Conservation (phyloP, 345 rosid genomes). For the Passiflora organensis region DNA sequence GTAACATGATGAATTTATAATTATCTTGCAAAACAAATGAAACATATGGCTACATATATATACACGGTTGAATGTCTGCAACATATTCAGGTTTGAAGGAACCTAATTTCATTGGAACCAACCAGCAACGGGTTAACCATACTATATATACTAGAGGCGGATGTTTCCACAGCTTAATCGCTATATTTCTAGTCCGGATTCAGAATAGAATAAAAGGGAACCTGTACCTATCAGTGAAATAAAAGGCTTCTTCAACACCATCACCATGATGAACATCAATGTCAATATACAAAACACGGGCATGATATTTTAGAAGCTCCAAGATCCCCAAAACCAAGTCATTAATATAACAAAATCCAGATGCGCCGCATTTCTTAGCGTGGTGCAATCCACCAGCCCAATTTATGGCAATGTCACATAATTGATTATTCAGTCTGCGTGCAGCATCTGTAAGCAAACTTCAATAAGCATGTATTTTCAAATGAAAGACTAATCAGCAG, state of each 20-base stretch:
- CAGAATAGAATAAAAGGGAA: slow-evolving; percentile 8
- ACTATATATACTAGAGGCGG: background rate
- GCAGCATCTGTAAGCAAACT: slow-evolving; percentile 64
- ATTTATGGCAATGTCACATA: slow-evolving; percentile 94
- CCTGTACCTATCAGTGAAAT: slow-evolving; percentile 83
- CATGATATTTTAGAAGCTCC: slow-evolving; percentile 85
- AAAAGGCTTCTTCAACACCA: slow-evolving; percentile 99
- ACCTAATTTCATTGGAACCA: background rate
- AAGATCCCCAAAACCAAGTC: slow-evolving; percentile 93
- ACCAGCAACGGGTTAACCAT: background rate
- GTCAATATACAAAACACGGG: slow-evolving; percentile 85
- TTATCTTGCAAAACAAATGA: background rate
- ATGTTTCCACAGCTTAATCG: background rate
- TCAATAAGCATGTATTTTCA: slow-evolving; percentile 12
- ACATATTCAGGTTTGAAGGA: too few species aligned
- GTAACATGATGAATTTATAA: too few species aligned
- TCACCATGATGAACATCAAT: slow-evolving; percentile 99
- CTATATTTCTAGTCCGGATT: background rate
- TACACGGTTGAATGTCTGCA: background rate
- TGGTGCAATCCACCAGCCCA: slow-evolving; percentile 99
- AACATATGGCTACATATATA: slow-evolving; percentile 1
- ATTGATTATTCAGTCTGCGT: slow-evolving; percentile 76
- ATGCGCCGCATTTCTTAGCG: slow-evolving; percentile 96
- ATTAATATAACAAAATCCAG: slow-evolving; percentile 97
- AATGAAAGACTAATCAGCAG: background rate